Evolutionary conservation across 352 stramenopile species (phyloP), one percentile per base, ranked within the genome.

Genomic region (Pythium insidiosum): DNA sequence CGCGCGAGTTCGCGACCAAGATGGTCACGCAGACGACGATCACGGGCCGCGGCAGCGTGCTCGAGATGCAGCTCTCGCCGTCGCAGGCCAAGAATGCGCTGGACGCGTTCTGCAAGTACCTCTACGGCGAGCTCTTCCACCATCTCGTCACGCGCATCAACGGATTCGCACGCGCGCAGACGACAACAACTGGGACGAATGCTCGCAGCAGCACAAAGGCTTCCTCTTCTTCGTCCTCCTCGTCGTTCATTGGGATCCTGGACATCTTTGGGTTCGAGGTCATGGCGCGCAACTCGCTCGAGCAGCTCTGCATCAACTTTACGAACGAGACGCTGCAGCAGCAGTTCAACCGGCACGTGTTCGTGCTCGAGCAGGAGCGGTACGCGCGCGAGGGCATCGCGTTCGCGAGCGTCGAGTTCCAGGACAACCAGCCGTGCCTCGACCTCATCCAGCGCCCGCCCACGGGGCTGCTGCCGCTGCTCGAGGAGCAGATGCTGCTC

Each of bases 241-340:
- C 30, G 2, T 46, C 68, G 1, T 91, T 89, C 19, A 93, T 95
- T 38, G 84, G 82, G 10, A 92, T 96, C 21, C 61, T 96, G 13
- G 85, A 96, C 52, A 96, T 96, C 33, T 96, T 96, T 51, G 85
- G 85, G 9, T 95, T 96, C 47, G 85, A 96, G 50, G 80, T 85
- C 16, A 90, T 96, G 76, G 60, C 80, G 40, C 68, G 62, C 31
- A 96, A 96, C 62, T 91, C 72, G 28, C 63, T 96, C 10, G 84
- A 96, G 57, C 85, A 96, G 41, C 54, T 96, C 5, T 93, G 84
- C 47, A 95, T 96, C 62, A 95, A 96, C 49, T 96, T 93, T 46
- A 89, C 81, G 20, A 96, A 96, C 58, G 84, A 96, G 58, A 93
- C 74, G 26, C 60, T 96, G 6, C 84, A 95, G 46, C 80, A 92